Base-by-base conservation (phyloP, 805 yeast species). In the Clavispora fructus region DNA sequence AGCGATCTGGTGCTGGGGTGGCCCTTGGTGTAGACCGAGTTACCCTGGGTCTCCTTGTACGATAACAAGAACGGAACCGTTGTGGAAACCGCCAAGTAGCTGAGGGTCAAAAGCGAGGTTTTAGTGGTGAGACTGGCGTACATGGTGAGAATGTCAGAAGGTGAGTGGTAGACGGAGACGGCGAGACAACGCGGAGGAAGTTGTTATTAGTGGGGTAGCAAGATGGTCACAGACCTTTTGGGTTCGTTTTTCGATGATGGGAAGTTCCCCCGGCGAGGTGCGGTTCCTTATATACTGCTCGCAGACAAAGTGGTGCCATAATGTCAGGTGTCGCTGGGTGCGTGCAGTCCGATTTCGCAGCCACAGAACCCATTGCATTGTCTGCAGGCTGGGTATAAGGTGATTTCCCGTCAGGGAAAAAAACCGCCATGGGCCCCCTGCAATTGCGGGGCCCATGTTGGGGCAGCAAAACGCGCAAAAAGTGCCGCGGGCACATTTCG, bases 51-150 rank as follows among this genome's bases (percentile, higher is more conserved):
- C 47, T 71, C 76, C 46, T 62, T 67, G 53, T 70, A 71, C 3
- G 74, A 68, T 45, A 69, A 67, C 40, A 65, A 48, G 45, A 71
- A 71, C 4, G 76, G 76, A 35, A 64, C 47, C 17, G 73, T 67
- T 31, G 73, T 60, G 11, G 74, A 66, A 11, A 68, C 46, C 6
- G 72, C 65, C 52, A 71, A 63, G 58, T 71, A 71, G 37, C 67
- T 63, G 43, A 71, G 58, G 35, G 69, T 55, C 43, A 71, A 57
- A 17, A 62, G 55, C 37, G 71, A 59, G 11, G 66, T 58, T 48
- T 58, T 63, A 44, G 60, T 54, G 35, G 54, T 56, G 45, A 57
- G 43, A 11, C 62, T 35, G 44, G 54, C 40, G 52, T 58, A 50
- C 65, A 62, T 60, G n/a, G 31, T 19, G 26, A 19, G n/a, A 31